Base-by-base conservation (phyloP, 2,329 filamentous ascomycete genomes). In the Aspergillus puulaauensis region DNA sequence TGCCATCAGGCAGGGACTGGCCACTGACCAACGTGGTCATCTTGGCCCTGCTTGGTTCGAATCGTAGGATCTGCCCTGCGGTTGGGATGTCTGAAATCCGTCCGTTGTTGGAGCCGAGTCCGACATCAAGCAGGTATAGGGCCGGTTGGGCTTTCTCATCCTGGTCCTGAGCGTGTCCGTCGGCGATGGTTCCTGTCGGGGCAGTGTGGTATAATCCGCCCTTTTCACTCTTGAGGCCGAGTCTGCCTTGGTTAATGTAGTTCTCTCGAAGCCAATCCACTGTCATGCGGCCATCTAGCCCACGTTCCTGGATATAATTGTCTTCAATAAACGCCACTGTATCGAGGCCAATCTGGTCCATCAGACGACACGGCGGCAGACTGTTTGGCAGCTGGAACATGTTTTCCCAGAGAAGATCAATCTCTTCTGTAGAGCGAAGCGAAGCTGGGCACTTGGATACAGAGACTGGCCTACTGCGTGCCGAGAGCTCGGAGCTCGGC, bases 261-360 rank as follows among this genome's bases (percentile, higher is more conserved):
- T 77, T 69, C 14, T 72, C 67, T 5, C 76, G 69, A 6, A 84
- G 68, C 66, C 72, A 83, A 49, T 81, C 71, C 3, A 81, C 72
- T 0, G 79, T 76, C 8, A 73, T 65, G 3, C 59, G 61, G 0
- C 66, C 60, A 3, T 71, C 62, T 0, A 83, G 67, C 0, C 73
- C 70, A 2, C 79, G 76, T 61, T 84, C 81, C 3, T 75, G 62
- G 57, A 83, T 73, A 61, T 84, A 84, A 59, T 83, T 78, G 39
- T 80, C 67, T 58, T 85, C 82, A 52, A 84, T 83, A 55, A 80
- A 75, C 0, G 77, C 74, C 2, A 84, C 80, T 0, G 80, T 83
- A 47, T 84, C 81, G 1, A 84, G 70, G 0, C 81, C 81, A 21
- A 84, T 75, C n/a, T 73, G 54, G 57, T 82, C 79, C 80, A 83